A percentile compares a stretch with the other conserved stretches of the same genome.
phyloP scores from a whole-genome alignment of 2,329 filamentous ascomycete species.

The Beauveria bassiana region DNA sequence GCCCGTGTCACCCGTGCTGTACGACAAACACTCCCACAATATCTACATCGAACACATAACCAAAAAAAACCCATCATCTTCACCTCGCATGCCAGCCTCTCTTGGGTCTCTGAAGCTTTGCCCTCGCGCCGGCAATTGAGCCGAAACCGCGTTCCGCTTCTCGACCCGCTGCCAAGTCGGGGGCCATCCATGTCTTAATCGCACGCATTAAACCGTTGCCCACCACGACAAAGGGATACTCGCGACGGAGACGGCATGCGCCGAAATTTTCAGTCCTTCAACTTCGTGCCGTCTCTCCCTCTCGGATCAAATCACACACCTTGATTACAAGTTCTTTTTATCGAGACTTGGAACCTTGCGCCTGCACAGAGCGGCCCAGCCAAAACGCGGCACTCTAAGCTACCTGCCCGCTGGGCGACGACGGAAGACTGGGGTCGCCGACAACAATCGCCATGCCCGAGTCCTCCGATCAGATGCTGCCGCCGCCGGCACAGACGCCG shows the following conservation, averaged over 20 bases:
- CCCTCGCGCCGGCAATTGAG: neutral
- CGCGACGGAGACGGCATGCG: neutral
- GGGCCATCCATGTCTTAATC: slow-evolving; percentile 1
- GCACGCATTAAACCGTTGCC: neutral
- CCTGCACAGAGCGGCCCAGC: neutral
- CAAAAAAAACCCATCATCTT: neutral
- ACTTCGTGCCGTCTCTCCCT: neutral
- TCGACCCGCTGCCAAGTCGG: slow-evolving; percentile 1
- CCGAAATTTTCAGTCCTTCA: neutral
- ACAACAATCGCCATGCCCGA: slow-evolving; percentile 8
- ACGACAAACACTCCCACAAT: neutral
- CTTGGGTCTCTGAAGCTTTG: neutral
- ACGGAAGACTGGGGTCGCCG: neutral
- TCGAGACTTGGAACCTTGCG: neutral
- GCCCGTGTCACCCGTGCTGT: neutral
- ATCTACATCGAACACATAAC: neutral
- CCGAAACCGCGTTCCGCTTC: neutral
- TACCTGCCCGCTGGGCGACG: neutral
- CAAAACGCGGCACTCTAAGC: neutral
- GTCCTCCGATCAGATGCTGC: slow-evolving; percentile 31
- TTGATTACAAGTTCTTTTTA: neutral
- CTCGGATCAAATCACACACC: neutral
- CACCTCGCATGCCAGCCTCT: neutral
- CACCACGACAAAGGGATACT: neutral
- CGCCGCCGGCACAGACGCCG: slow-evolving; percentile 29